Percentiles rank a stretch among this genome's conserved stretches.
phyloP scores from a whole-genome alignment of 2,329 filamentous ascomycete genomes.

The Arthrobotrys iridis region DNA sequence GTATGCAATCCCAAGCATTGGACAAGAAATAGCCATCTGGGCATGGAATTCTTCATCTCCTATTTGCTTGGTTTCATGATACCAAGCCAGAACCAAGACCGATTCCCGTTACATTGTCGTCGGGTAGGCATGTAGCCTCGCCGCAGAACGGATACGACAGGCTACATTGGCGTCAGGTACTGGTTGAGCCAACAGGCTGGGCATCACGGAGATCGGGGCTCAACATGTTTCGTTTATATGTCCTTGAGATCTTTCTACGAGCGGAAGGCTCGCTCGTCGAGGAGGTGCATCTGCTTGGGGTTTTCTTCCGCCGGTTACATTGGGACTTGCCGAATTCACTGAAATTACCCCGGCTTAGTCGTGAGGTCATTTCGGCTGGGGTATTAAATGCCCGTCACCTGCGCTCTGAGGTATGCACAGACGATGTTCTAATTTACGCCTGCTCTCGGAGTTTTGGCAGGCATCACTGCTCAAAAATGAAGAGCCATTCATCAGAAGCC shows the following conservation, averaged over 20 bases:
- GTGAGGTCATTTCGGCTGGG: conserved; percentile 18
- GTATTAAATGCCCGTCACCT: conserved; percentile 8
- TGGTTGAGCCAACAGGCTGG: conserved; percentile 20
- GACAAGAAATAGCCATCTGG: conserved; percentile 20
- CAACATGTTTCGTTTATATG: conserved; percentile 10
- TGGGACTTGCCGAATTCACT: conserved; percentile 5
- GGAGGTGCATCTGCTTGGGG: not conserved
- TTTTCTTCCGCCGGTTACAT: not conserved
- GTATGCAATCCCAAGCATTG: conserved; percentile 52
- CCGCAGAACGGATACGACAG: conserved; percentile 15
- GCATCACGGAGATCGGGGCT: conserved; percentile 24
- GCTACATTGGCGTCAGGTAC: conserved; percentile 31
- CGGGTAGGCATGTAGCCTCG: conserved; percentile 16
- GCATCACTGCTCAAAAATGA: not conserved
- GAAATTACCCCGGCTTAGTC: conserved; percentile 1
- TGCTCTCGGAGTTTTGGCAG: not conserved
- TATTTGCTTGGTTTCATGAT: conserved; percentile 35
- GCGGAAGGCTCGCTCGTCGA: not conserved
- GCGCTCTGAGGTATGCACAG: not conserved
- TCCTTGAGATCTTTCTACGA: not conserved
- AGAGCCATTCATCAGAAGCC: not conserved
- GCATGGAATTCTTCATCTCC: conserved; percentile 29
- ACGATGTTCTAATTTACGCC: not conserved
- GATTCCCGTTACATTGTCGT: conserved; percentile 13
- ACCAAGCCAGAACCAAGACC: conserved; percentile 44